phyloP scores from a whole-genome alignment of 305 asterid species.

The Salvia sclarea region DNA sequence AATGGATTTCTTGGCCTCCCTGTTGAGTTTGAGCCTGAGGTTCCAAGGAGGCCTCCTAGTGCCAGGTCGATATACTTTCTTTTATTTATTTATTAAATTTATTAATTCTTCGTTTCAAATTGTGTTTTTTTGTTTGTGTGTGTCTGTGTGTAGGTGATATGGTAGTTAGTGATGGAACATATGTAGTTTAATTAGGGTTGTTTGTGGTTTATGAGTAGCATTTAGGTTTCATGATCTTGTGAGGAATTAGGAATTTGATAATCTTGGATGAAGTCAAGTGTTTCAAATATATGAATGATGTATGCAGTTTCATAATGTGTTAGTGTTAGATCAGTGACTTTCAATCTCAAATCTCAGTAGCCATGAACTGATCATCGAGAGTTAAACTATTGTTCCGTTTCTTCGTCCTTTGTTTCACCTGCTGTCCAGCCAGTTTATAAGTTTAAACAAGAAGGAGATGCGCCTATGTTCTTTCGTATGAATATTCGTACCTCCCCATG shows the following conservation, averaged over 20 bases:
- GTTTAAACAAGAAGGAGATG: not conserved
- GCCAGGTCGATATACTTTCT: slow-evolving; percentile 57
- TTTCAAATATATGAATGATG: not conserved
- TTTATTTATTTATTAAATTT: no score
- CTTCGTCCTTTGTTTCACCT: not conserved
- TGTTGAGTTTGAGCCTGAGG: slow-evolving; percentile 90
- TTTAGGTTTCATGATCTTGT: not conserved
- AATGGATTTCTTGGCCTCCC: slow-evolving; percentile 95
- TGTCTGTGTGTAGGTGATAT: not conserved
- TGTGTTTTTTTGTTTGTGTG: not conserved
- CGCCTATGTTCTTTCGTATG: not conserved
- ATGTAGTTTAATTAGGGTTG: not conserved
- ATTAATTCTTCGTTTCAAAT: not conserved
- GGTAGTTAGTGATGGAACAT: not conserved
- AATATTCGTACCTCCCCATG: no score
- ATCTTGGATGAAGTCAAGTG: no score
- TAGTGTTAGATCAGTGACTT: not conserved
- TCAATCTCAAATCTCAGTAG: not conserved
- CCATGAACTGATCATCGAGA: not conserved
- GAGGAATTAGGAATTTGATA: not conserved
- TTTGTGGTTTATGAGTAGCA: not conserved
- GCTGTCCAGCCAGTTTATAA: no score
- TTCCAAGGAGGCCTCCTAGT: slow-evolving; percentile 87
- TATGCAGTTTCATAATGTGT: not conserved
- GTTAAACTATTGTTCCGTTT: not conserved